Conservation (phyloP, 352 stramenopile species). For the Globisporangium acanthophoron region DNA sequence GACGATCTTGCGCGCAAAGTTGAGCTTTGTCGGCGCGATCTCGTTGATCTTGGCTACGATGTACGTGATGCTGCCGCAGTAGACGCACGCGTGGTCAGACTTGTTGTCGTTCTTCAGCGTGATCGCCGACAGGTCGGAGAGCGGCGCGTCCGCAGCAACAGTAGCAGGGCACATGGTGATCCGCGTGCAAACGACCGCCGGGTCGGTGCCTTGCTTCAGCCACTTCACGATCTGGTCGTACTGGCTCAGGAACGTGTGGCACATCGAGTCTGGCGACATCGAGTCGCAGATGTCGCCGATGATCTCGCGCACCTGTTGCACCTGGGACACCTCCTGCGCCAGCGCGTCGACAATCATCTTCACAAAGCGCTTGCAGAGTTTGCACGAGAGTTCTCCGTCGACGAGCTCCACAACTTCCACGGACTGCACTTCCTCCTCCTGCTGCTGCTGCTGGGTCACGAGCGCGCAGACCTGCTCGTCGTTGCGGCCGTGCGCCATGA, state of each 20-base stretch:
- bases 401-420: conserved; percentile 18
- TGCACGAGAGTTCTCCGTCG: conserved; percentile 44
- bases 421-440: neutral
- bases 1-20: conserved; percentile 1
- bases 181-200: conserved; percentile 46
- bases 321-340: conserved; percentile 44
- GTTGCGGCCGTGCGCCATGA: conserved; percentile 32
- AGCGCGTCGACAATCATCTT: conserved; percentile 65
- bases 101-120: neutral
- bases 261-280: conserved; percentile 68
- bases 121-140: conserved; percentile 2
- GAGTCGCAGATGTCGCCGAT: conserved; percentile 73
- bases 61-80: conserved; percentile 6
- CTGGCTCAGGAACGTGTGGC: conserved; percentile 68
- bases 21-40: conserved; percentile 6
- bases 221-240: conserved; percentile 76
- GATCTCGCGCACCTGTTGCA: conserved; percentile 64
- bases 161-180: conserved; percentile 51
- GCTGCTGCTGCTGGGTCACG: conserved; percentile 1
- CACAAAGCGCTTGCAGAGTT: conserved; percentile 73
- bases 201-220: conserved; percentile 65
- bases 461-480: conserved; percentile 48
- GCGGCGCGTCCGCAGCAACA: neutral
- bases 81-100: conserved; percentile 7
- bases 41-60: conserved; percentile 10